Base-by-base conservation (phyloP, 2,329 filamentous ascomycete genomes). In the Ophiobolus disseminans region DNA sequence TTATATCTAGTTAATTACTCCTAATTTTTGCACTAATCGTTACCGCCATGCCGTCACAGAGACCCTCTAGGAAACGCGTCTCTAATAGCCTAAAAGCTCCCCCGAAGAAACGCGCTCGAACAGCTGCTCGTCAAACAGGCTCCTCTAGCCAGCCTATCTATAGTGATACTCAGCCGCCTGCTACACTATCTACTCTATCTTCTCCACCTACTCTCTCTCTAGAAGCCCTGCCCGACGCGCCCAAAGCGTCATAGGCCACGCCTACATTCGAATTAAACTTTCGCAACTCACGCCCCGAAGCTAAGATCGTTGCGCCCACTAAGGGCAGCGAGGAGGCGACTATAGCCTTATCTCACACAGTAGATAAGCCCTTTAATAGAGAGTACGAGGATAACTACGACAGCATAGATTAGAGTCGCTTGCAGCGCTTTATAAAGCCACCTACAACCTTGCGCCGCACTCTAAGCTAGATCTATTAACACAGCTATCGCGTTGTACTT, bases 401-500 rank as follows among this genome's bases (percentile, higher is more conserved):
- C 16, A 37, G 30, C 11, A 48, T 48, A 5, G 23, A 48, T 16
- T 48, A n/a, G 37, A 13, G 8, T 13, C 37, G 23, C 16, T 37
- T 48, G 21, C 21, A 37, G 28, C 45, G 2, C 10, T 48, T 34
- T 41, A 20, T 13, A 48, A 48, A 22, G n/a, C 14, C 21, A 30
- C 45, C 3, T 31, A 41, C 28, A 48, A 23, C 23, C 7, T 26
- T 11, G 38, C 37, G 19, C 10, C 19, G 20, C 14, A 48, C 36
- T 6, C 23, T 11, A 20, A 41, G 37, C 38, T 48, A 21, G 21
- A 41, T 48, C 23, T 48, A 41, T 20, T 11, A 9, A 30, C 28
- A 48, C 28, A 23, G 37, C 30, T 48, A 41, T 30, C 23, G 45
- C 19, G 45, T 48, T 26, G 28, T 36, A 21, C 45, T 48, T 4